Conservation (phyloP, 306 rosid species). For the Oxytropis ochrocephala region DNA sequence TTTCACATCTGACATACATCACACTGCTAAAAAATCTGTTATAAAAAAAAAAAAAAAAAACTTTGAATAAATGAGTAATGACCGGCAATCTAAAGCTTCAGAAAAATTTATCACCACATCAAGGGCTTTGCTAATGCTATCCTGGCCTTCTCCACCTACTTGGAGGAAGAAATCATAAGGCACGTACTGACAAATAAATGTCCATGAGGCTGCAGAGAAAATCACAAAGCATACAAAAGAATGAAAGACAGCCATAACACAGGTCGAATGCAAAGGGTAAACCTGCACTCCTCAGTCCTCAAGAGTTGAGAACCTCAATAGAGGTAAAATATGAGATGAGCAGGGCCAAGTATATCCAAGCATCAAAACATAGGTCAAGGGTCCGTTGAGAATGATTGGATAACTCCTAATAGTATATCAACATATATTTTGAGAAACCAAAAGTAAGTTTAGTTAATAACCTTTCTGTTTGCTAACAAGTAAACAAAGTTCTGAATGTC, state of each 20-base stretch:
- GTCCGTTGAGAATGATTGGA: background rate
- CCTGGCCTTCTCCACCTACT: background rate
- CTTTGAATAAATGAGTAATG: background rate
- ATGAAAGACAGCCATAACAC: background rate
- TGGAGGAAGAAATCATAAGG: background rate
- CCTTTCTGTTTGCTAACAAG: background rate
- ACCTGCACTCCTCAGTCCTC: background rate
- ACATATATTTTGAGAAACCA: background rate
- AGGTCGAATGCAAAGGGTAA: slow-evolving; percentile 1
- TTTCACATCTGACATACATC: background rate
- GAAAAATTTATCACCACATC: background rate
- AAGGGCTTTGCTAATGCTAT: background rate
- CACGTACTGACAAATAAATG: background rate
- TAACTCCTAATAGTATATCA: background rate
- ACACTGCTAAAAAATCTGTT: slow-evolving; percentile 5
- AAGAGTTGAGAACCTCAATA: background rate
- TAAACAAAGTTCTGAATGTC: background rate
- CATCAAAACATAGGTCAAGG: background rate
- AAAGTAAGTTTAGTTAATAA: background rate
- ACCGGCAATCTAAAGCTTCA: background rate
- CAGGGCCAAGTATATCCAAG: background rate
- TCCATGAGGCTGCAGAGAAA: background rate
- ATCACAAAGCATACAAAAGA: background rate
- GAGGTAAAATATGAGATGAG: background rate
- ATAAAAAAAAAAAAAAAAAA: background rate